Base-by-base conservation (phyloP, 176 grass and related monocot species). In the Oryza longistaminata region DNA sequence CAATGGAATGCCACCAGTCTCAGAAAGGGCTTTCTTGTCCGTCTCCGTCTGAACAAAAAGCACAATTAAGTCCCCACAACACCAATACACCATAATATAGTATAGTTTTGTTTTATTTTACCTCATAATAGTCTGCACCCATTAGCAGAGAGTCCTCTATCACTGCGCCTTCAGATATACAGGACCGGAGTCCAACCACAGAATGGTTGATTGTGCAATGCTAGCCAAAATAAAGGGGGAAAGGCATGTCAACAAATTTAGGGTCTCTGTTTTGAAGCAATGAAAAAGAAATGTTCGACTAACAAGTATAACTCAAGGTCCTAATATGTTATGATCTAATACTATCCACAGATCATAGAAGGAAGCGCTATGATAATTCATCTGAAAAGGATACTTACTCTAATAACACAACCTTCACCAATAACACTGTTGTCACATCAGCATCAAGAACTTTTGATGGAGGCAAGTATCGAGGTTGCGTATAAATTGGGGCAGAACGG, bases 101-200 rank as follows among this genome's bases (percentile, higher is more conserved):
- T 67, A 80, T 9, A 68, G 29, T 77, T 80, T 25, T 46, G 72
- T 50, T 68, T 49, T 74, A 13, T 70, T 31, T 84, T 87, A 99
- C 97, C 93, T 99, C 97, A 10, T 99, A 99, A 75, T 99, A 96
- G 84, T 99, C 97, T 22, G 97, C 97, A 68, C 97, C 97, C 97
- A 99, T 99, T 33, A 99, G 82, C 24, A 99, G 74, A 53, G 96
- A 88, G 64, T 99, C 93, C 83, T 99, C 91, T 83, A 99, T 89
- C 9, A 99, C 45, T 42, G 97, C 97, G 7, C 97, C 97, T 91
- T 99, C 93, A 35, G 92, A 96, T 61, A 99, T 94, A 71, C 90
- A 99, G 5, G 97, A 99, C 10, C 93, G 93, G 48, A 99, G 93
- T 66, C 97, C 97, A 80, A 99, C 79, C 33, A 99, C 97, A 1